Percentiles rank a stretch among this genome's conserved stretches.
Evolutionary conservation across 768 basidiomycete genomes (phyloP).

Genomic region (Phylloporus arenicola): DNA sequence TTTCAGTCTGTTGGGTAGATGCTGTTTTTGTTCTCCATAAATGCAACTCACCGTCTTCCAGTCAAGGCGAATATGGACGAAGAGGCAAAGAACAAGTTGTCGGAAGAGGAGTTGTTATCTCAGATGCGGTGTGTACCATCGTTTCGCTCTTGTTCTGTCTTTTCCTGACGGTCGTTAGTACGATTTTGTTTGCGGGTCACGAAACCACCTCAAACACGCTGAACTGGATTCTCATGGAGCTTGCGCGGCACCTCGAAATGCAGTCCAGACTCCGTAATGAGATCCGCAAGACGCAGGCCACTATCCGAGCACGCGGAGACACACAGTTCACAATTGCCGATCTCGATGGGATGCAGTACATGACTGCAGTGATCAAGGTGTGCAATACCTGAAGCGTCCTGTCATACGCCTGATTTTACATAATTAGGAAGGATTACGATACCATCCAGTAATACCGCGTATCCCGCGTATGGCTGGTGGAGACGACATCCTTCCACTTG

Average conservation of each 20-base stretch:
- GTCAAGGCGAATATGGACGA: constrained; percentile 28
- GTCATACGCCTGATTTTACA: background rate
- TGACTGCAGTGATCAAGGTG: constrained; percentile 28
- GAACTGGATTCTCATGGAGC: constrained; percentile 35
- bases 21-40: background rate
- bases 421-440: constrained; percentile 35
- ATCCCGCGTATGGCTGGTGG: constrained; percentile 43
- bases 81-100: constrained; percentile 21
- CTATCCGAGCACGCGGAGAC: constrained; percentile 1
- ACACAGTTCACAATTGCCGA: constrained; percentile 30
- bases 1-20: constrained; percentile 39
- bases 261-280: constrained; percentile 53
- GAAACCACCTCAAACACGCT: constrained; percentile 51
- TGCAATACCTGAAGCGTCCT: background rate
- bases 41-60: background rate
- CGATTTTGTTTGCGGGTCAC: constrained; percentile 44
- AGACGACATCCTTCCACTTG: constrained; percentile 55
- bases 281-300: constrained; percentile 3
- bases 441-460: constrained; percentile 47
- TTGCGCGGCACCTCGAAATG: constrained; percentile 51
- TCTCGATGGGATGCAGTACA: constrained; percentile 47
- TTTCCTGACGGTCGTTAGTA: constrained; percentile 23
- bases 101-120: constrained; percentile 5
- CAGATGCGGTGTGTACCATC: constrained; percentile 14
- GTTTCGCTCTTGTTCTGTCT: background rate